A percentile compares a stretch with the other conserved stretches of the same genome.
phyloP scores from a whole-genome alignment of 257 asterid species.

The Oldenlandia corymbosa region DNA sequence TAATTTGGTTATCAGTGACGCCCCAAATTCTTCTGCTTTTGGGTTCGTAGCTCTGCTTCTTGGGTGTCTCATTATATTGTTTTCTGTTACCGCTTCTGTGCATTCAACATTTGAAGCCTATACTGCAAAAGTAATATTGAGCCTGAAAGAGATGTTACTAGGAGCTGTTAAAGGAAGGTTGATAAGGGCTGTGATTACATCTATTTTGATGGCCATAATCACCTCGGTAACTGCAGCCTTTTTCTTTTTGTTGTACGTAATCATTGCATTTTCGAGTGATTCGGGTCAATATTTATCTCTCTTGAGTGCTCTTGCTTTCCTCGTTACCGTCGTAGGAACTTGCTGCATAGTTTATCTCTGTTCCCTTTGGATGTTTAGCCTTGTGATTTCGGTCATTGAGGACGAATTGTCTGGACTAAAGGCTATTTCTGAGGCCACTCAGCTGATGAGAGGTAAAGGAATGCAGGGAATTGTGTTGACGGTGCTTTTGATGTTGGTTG shows the following conservation, averaged over 20 bases:
- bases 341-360: not conserved
- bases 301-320: not conserved
- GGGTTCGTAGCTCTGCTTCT: not conserved
- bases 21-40: not conserved
- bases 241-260: not conserved
- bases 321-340: too few species aligned
- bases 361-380: conserved; percentile 8
- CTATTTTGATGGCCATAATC: conserved; percentile 1
- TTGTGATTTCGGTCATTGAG: conserved; percentile 14
- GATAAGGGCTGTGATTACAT: conserved; percentile 10
- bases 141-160: not conserved
- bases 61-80: not conserved
- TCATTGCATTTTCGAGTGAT: conserved; percentile 1
- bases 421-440: conserved; percentile 12
- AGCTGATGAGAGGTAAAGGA: conserved; percentile 13
- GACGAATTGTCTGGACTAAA: conserved; percentile 6
- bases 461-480: conserved; percentile 1
- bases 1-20: too few species aligned
- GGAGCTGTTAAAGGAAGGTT: not conserved
- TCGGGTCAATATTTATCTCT: not conserved
- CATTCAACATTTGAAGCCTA: conserved; percentile 6
- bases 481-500: not conserved
- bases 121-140: conserved; percentile 4
- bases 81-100: not conserved
- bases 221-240: not conserved